Base-by-base conservation (phyloP, 768 basidiomycete genomes). In the Psilocybe subaeruginosa region DNA sequence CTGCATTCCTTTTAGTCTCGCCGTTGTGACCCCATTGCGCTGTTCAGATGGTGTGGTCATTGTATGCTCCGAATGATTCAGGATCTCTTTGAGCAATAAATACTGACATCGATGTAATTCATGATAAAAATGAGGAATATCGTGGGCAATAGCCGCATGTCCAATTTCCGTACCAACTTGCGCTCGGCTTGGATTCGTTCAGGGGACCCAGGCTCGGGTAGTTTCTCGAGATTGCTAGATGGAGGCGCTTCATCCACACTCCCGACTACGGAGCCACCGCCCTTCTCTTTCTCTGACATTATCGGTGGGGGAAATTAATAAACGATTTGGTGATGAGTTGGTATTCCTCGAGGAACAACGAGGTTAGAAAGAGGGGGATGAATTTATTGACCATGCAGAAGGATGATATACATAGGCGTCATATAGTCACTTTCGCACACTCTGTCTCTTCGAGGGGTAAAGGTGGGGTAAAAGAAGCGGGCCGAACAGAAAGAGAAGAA, bases 31-130 rank as follows among this genome's bases (percentile, higher is more conserved):
- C 1, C 80, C 83, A 57, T 74, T 78, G 17, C 83, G 76, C 83
- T 85, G 37, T 46, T 35, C 30, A 35, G 30, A 39, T 16, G 8
- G 37, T 39, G 29, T 51, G 1, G 50, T 16, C 11, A 54, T 35
- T 56, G 14, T 46, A 17, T 3, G 23, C 14, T 48, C 27, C 23
- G 23, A 23, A 23, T 23, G 23, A 23, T 23, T 23, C 23, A 23
- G 23, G 23, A 23, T 23, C 2, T 23, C 23, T 23, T 23, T 1
- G 3, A 17, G 39, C 37, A 39, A 39, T 39, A 35, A 54, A 29
- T 14, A 69, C 77, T 62, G 61, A 88, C 87, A 69, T 88, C 87
- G 61, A 89, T 88, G 64, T 86, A 87, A 64, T 89, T 89, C 84
- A 88, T 82, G 61, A 89, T 80, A 63, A 75, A 87, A 43, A 89